Base-by-base conservation (phyloP, 2,329 filamentous ascomycete genomes). In the Pyricularia pennisetigena region DNA sequence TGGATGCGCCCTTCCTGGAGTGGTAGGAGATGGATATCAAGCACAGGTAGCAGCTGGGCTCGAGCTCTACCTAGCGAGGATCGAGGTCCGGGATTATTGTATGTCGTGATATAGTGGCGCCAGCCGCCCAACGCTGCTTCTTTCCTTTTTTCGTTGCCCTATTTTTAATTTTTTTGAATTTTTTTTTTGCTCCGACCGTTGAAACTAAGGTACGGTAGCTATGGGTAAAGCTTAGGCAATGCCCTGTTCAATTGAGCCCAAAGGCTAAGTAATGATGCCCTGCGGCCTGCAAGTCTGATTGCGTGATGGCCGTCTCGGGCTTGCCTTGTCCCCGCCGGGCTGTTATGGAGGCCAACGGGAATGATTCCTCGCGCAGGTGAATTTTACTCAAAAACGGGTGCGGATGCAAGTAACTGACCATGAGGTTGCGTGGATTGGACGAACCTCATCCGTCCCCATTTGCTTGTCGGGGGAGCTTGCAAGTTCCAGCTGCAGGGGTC, bases 51-150 rank as follows among this genome's bases (percentile, higher is more conserved):
- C 64, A 41, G 20, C n/a, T 29, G 59, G 59, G 59, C 59, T 63
- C 59, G 67, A 67, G 61, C 66, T 63, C 70, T 69, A 49, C 28
- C 32, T 62, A 69, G 65, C 63, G 59, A 63, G 32, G 32, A 23
- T 63, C 59, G 59, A 26, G 32, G 20, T 49, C 41, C 41, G 5
- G 41, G 41, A 49, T 49, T 49, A 49, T 49, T 49, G 41, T 49
- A 49, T 49, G 41, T 49, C 23, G 59, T 63, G 59, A 26, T 63
- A 26, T 26, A 63, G 24, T 29, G 59, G 23, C 59, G 24, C 28
- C 59, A 29, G 23, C 20, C 65, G 64, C 26, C 68, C 57, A 65
- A 65, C 68, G 59, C n/a, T 57, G 41, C 59, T 35, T 14, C 6
- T 35, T 35, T 35, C 14, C 6, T 35, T 35, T 35, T 35, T 35